phyloP scores from a whole-genome alignment of 169 alveolate genomes.

The Babesia gibsoni region DNA sequence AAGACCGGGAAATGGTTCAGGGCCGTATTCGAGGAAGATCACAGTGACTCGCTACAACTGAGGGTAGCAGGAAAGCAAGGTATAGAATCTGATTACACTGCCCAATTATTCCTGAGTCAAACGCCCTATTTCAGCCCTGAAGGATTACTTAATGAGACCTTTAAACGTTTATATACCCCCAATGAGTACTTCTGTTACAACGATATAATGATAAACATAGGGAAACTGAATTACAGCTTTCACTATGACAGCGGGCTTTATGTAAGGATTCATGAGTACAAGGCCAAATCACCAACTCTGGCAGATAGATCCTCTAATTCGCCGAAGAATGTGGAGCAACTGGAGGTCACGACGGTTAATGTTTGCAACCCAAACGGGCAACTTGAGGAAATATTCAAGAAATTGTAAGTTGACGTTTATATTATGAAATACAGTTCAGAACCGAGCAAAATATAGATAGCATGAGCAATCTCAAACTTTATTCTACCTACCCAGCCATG shows the following conservation, averaged over 20 bases:
- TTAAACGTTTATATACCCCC: constrained; percentile 20
- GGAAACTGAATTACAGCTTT: constrained; percentile 48
- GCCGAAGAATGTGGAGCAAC: background rate
- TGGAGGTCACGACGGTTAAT: constrained; percentile 30
- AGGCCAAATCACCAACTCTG: background rate
- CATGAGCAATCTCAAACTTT: constrained; percentile 19
- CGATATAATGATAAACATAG: constrained; percentile 36
- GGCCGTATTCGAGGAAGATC: constrained; percentile 28
- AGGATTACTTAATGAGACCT: constrained; percentile 43
- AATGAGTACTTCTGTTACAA: constrained; percentile 26
- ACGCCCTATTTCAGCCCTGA: constrained; percentile 58
- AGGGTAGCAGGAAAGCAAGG: constrained; percentile 34
- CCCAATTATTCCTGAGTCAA: constrained; percentile 27
- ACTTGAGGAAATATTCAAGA: constrained; percentile 10
- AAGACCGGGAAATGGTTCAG: constrained; percentile 58
- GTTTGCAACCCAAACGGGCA: constrained; percentile 38
- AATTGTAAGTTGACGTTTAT: constrained; percentile 3
- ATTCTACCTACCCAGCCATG: constrained; percentile 39
- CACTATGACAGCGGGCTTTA: constrained; percentile 51
- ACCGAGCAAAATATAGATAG: constrained; percentile 28
- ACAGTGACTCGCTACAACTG: constrained; percentile 4
- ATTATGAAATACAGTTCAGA: background rate
- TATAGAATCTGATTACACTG: constrained; percentile 6
- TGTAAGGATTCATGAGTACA: constrained; percentile 42
- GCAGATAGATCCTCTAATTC: background rate